Evolutionary conservation across 352 stramenopile species (phyloP), one percentile per base, ranked within the genome.

Genomic region (Pythium biforme): DNA sequence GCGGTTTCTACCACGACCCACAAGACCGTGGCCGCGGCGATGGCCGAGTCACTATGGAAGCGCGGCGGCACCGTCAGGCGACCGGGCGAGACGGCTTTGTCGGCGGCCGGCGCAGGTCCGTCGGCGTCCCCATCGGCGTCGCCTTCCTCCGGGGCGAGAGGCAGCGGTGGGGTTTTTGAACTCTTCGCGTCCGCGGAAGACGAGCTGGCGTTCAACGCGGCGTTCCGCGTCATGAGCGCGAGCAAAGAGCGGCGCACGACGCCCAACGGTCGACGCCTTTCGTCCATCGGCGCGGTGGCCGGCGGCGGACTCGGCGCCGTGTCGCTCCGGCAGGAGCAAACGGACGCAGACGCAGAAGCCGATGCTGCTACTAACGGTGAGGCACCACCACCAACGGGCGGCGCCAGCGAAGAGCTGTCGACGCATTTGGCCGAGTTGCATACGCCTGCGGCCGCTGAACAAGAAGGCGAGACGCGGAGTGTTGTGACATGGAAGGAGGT

Each of bases 1-100:
- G n/a, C 37, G 7, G 40, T 15, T 2, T 10, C 33, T 17, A 19
- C 54, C 7, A 43, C 22, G 14, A 22, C 34, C 34, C 34, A 62
- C 48, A 49, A 41, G 27, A 14, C 45, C 8, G 22, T 65, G 3
- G 43, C 50, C 0, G 33, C 50, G 6, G 57, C 55, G 11, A 8
- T 54, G n/a, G 56, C 57, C 11, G 81, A 89, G 22, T 68, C 66
- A 0, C 80, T 90, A 48, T 90, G 81, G 81, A 86, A 77, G 37
- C 75, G 77, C 20, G 79, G 73, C 3, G 67, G 56, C 12, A 62
- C 29, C 6, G 60, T 61, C n/a, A 52, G 64, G 0, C 53, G 58
- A 1, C 58, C 40, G 7, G 57, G 58, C 22, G 57, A 70, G 12
- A 31, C 51, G 2, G 15, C 25, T 3, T 31, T 48, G 1, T 39